Conservation (phyloP, 345 rosid species). For the Sonneratia alba region DNA sequence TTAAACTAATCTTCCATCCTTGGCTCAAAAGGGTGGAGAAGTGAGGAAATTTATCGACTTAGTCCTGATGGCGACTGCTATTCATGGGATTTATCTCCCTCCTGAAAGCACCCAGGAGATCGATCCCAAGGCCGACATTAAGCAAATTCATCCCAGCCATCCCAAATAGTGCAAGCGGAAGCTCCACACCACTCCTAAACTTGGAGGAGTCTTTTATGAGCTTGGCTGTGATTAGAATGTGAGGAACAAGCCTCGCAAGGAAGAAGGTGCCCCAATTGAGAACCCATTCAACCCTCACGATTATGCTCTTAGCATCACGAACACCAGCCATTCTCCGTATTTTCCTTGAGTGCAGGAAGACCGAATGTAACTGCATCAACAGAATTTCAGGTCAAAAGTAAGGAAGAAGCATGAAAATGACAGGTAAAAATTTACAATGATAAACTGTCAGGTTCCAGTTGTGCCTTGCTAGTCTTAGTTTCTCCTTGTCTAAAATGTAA, state of each 20-base stretch:
- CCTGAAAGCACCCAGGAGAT: slow-evolving; percentile 59
- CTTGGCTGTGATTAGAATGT: slow-evolving; percentile 60
- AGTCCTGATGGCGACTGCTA: slow-evolving; percentile 16
- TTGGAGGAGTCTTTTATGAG: slow-evolving; percentile 56
- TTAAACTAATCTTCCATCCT: neutral
- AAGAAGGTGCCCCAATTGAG: slow-evolving; percentile 60
- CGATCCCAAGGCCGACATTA: slow-evolving; percentile 59
- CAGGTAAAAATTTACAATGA: neutral
- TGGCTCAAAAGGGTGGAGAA: neutral
- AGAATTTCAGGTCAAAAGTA: neutral
- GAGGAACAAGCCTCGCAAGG: slow-evolving; percentile 48
- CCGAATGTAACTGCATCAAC: slow-evolving; percentile 61
- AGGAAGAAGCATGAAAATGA: neutral
- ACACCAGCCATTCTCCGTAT: slow-evolving; percentile 80
- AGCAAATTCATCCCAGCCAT: slow-evolving; percentile 86
- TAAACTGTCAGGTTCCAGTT: neutral
- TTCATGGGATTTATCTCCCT: slow-evolving; percentile 39
- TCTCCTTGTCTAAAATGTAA: neutral
- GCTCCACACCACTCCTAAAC: slow-evolving; percentile 64
- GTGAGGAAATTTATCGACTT: neutral
- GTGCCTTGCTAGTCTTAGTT: neutral
- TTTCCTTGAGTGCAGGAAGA: slow-evolving; percentile 79
- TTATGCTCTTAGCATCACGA: slow-evolving; percentile 45
- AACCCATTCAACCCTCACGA: slow-evolving; percentile 68
- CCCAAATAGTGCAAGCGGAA: slow-evolving; percentile 75